Conservation (phyloP, 148 eudicot species). For the Fagopyrum homotropicum region DNA sequence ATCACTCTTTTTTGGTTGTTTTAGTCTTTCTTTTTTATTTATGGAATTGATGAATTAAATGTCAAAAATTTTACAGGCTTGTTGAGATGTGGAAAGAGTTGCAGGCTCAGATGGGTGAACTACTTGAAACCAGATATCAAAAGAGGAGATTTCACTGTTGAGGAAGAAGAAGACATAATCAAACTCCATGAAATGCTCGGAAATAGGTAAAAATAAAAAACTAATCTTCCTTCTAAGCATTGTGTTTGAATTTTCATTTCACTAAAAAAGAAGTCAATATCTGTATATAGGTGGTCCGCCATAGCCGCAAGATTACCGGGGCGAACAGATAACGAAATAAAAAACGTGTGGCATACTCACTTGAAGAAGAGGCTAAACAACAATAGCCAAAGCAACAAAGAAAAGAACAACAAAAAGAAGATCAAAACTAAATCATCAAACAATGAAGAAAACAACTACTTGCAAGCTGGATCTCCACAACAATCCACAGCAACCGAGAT, state of each 20-base stretch:
- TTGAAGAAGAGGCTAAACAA: constrained; percentile 3
- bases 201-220: constrained; percentile 37
- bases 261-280: background rate
- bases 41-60: background rate
- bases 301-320: constrained; percentile 12
- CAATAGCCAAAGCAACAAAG: background rate
- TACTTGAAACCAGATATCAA: constrained; percentile 66
- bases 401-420: background rate
- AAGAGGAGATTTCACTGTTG: constrained; percentile 59
- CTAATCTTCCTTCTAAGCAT: background rate
- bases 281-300: constrained; percentile 7
- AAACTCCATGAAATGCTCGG: constrained; percentile 64
- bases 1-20: background rate
- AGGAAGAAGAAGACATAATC: constrained; percentile 66
- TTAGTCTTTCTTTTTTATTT: background rate
- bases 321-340: constrained; percentile 14
- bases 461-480: constrained; percentile 4
- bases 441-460: background rate
- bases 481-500: constrained; percentile 10
- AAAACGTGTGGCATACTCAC: constrained; percentile 13
- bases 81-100: constrained; percentile 75
- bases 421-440: background rate
- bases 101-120: constrained; percentile 71
- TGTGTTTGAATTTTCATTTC: background rate
- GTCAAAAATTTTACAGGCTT: constrained; percentile 28